phyloP scores from a whole-genome alignment of 2,329 filamentous ascomycete genomes.

The Neophaeococcomyces mojaviensis region DNA sequence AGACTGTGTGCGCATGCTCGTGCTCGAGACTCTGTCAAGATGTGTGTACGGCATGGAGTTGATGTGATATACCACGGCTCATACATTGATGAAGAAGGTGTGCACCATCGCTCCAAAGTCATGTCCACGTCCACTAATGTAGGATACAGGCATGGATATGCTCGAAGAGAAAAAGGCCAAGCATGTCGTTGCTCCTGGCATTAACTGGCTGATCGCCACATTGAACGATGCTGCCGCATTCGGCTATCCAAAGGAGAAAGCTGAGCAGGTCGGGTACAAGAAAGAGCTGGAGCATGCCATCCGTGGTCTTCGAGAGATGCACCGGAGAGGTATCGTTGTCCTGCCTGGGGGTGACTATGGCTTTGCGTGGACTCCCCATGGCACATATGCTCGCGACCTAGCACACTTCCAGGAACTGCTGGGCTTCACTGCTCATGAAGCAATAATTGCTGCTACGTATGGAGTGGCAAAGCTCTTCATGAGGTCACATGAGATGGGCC shows the following conservation, averaged over 20 bases:
- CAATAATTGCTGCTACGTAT: slow-evolving; percentile 39
- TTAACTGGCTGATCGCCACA: slow-evolving; percentile 38
- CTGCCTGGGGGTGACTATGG: slow-evolving; percentile 34
- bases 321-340: slow-evolving; percentile 37
- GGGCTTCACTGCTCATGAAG: slow-evolving; percentile 38
- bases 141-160: slow-evolving; percentile 27
- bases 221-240: slow-evolving; percentile 32
- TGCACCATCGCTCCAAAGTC: neutral
- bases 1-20: slow-evolving; percentile 39
- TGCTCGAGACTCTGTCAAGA: slow-evolving; percentile 37
- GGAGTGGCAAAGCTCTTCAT: slow-evolving; percentile 37
- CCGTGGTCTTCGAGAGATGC: slow-evolving; percentile 38
- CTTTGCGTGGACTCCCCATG: slow-evolving; percentile 43
- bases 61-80: slow-evolving; percentile 44
- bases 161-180: slow-evolving; percentile 32
- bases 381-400: slow-evolving; percentile 42
- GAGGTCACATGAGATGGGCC: slow-evolving; percentile 33
- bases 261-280: slow-evolving; percentile 39
- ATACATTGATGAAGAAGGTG: slow-evolving; percentile 35
- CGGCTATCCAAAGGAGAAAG: slow-evolving; percentile 36
- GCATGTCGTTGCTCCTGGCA: slow-evolving; percentile 36
- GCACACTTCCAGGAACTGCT: slow-evolving; percentile 40
- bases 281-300: slow-evolving; percentile 36
- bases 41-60: slow-evolving; percentile 38
- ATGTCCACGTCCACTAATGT: neutral